Base-by-base conservation (phyloP, 805 yeast species). In the Spathaspora gorwiae region DNA sequence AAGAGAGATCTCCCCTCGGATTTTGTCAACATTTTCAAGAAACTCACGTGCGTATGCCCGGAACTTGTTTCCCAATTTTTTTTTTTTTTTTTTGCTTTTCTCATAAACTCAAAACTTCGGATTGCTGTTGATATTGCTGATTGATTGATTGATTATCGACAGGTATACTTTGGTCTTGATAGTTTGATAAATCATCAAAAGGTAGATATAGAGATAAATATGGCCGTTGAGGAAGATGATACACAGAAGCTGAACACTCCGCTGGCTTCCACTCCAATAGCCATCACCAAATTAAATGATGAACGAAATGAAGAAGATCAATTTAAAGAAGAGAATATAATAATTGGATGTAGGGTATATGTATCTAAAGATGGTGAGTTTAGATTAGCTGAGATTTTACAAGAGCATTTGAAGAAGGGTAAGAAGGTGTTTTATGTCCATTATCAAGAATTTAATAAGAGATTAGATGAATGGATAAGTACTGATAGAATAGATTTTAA, bases 401-500 rank as follows among this genome's bases (percentile, higher is more conserved):
- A 90, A 14, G 76, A 80, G 41, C 88, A 87, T 50, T 65, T 77
- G 39, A 81, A 87, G 56, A 84, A 89, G 60, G 88, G 90, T 11
- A 79, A 85, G 49, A 80, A 81, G 30, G 87, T 80, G 52, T 90
- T 84, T 63, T 94, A 94, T 61, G 96, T 94, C 29, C 99, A 94
- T 64, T 94, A 90, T 67, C 88, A 82, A 43, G 96, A 90, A 54
- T 94, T 84, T 72, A 94, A 94, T 71, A 94, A 94, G 50, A 85
- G 99, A 64, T 75, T 94, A 54, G 99, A 94, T 68, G 99, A 94
- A 64, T 92, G 98, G 98, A 80, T 94, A 6, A 72, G 76, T 15
- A 73, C 79, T 5, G 83, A 81, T 33, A 75, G 95, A 43, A 81
- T 94, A 9, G 87, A 89, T 60, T 76, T 81, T 44, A 69, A 74